Conservation (phyloP, 2,329 filamentous ascomycete species). For the Beauveria medogensis region DNA sequence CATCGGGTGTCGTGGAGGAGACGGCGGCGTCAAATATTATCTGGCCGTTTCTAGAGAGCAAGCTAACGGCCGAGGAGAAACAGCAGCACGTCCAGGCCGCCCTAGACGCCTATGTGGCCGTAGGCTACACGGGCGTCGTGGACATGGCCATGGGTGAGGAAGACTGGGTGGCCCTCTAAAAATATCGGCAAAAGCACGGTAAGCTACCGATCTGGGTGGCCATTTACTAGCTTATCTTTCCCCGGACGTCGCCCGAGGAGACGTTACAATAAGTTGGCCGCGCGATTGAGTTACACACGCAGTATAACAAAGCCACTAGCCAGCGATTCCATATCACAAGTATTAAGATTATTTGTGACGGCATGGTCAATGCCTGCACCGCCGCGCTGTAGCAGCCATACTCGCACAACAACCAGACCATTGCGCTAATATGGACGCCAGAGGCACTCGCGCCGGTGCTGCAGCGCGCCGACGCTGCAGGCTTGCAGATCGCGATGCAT, state of each 20-base stretch:
- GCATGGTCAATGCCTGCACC: constrained; percentile 56
- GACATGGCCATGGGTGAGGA: constrained; percentile 48
- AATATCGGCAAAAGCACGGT: constrained; percentile 24
- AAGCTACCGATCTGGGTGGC: constrained; percentile 34
- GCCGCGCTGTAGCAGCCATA: constrained; percentile 52
- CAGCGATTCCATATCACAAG: constrained; percentile 44
- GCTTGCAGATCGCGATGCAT: constrained; percentile 37
- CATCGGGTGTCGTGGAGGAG: constrained; percentile 37
- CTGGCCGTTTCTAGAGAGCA: constrained; percentile 38
- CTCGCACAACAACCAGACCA: constrained; percentile 32
- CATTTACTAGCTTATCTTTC: constrained; percentile 41
- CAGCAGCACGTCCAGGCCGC: constrained; percentile 33
- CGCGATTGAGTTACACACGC: constrained; percentile 31
- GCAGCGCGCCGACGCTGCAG: constrained; percentile 39
- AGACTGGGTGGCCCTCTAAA: constrained; percentile 34
- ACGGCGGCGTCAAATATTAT: constrained; percentile 35
- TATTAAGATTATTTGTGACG: constrained; percentile 56
- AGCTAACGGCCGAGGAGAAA: constrained; percentile 33
- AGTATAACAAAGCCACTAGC: constrained; percentile 21
- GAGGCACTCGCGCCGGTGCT: constrained; percentile 47
- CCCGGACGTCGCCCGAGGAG: constrained; percentile 25
- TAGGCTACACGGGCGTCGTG: constrained; percentile 41
- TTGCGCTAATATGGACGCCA: constrained; percentile 44
- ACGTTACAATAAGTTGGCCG: constrained; percentile 34
- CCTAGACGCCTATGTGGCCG: constrained; percentile 34